A percentile compares a stretch with the other conserved stretches of the same genome.
phyloP scores from a whole-genome alignment of 176 grass and related monocot species.

The Zoysia japonica region DNA sequence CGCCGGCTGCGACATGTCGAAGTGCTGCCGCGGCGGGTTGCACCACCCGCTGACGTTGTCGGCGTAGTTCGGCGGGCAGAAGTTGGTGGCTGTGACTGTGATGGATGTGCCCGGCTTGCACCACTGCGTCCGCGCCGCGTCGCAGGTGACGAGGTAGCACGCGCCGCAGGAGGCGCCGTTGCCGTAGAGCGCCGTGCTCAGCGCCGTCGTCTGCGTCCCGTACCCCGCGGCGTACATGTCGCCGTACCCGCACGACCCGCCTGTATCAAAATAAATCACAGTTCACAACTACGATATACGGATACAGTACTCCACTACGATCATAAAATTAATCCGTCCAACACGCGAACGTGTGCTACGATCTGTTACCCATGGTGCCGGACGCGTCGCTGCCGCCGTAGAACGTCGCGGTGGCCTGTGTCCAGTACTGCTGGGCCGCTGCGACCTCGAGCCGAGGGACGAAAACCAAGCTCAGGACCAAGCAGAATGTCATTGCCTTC shows the following conservation, averaged over 20 bases:
- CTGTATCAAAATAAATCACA: slow-evolving; percentile 27
- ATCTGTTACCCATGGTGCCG: slow-evolving; percentile 48
- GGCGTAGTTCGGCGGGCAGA: slow-evolving; percentile 51
- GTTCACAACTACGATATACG: neutral
- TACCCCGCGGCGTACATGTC: slow-evolving; percentile 52
- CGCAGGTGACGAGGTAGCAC: slow-evolving; percentile 42
- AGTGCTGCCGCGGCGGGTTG: slow-evolving; percentile 46
- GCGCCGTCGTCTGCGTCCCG: slow-evolving; percentile 47
- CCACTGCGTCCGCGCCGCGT: slow-evolving; percentile 21
- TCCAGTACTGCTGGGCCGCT: slow-evolving; percentile 23
- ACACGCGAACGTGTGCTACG: neutral
- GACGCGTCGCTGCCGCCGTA: slow-evolving; percentile 50
- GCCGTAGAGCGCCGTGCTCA: slow-evolving; percentile 61
- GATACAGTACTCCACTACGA: no score
- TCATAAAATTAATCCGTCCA: neutral
- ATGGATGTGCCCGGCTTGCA: slow-evolving; percentile 41
- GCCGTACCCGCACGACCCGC: slow-evolving; percentile 61
- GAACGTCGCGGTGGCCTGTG: slow-evolving; percentile 52
- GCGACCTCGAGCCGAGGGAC: neutral
- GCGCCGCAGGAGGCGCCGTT: slow-evolving; percentile 47
- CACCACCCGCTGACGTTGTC: slow-evolving; percentile 40
- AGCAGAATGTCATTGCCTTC: neutral
- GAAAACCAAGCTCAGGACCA: slow-evolving; percentile 34
- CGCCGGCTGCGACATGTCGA: slow-evolving; percentile 59
- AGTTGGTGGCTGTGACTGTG: slow-evolving; percentile 53